phyloP scores from a whole-genome alignment of 1,139 yeast species.

The Diutina sp. region DNA sequence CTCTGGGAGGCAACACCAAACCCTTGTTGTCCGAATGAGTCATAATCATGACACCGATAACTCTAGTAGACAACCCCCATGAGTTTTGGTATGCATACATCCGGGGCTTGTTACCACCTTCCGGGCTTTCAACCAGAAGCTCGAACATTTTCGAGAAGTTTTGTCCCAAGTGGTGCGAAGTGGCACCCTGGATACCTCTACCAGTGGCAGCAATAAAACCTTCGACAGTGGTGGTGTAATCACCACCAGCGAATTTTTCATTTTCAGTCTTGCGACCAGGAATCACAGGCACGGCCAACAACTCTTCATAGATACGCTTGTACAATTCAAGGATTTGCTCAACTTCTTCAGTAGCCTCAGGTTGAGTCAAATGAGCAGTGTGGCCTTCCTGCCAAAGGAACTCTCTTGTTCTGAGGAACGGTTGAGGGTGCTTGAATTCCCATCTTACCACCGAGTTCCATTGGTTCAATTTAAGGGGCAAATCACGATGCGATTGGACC shows the following conservation, averaged over 20 bases:
- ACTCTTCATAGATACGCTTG: slow-evolving; percentile 72
- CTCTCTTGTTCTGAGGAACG: slow-evolving; percentile 96
- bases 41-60: slow-evolving; percentile 99
- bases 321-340: slow-evolving; percentile 77
- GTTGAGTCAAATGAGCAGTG: slow-evolving; percentile 81
- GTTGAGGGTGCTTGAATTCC: slow-evolving; percentile 99
- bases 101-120: slow-evolving; percentile 77
- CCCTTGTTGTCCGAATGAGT: slow-evolving; percentile 98
- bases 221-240: slow-evolving; percentile 88
- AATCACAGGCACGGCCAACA: slow-evolving; percentile 94
- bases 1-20: slow-evolving; percentile 94
- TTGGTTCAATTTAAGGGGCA: slow-evolving; percentile 92
- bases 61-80: slow-evolving; percentile 98
- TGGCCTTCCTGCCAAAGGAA: slow-evolving; percentile 99
- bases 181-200: slow-evolving; percentile 99
- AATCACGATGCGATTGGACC: slow-evolving; percentile 96
- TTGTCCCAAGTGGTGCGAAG: slow-evolving; percentile 95
- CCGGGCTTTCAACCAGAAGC: slow-evolving; percentile 90
- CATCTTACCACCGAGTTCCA: slow-evolving; percentile 99
- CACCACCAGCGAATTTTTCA: slow-evolving; percentile 98
- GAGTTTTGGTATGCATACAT: slow-evolving; percentile 91
- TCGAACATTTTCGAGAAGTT: slow-evolving; percentile 98
- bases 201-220: slow-evolving; percentile 98
- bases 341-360: slow-evolving; percentile 77
- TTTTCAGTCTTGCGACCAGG: slow-evolving; percentile 94